A percentile compares a stretch with the other conserved stretches of the same genome.
These are phyloP conservation scores for Cetraspora pellucida DNA, from an alignment of 192 early-diverging fungal genomes.

Conservation along the genomic window DNA sequence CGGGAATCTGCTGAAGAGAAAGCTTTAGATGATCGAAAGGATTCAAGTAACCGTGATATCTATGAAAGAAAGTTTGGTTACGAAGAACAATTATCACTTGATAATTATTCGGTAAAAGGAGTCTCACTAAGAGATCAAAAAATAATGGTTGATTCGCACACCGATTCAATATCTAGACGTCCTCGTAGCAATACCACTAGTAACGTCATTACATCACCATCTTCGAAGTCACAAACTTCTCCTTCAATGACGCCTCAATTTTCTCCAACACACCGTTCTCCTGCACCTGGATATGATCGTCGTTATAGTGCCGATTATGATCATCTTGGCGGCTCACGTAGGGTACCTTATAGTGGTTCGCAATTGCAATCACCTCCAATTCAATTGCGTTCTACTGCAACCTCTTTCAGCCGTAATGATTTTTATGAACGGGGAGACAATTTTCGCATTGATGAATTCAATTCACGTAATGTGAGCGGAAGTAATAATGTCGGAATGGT, in stretches of 20 bases:
- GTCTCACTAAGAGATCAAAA: not conserved
- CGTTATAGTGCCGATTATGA: conserved; percentile 26
- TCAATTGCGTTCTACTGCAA: not conserved
- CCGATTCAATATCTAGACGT: too few relatives aligned
- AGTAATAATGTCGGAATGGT: not conserved
- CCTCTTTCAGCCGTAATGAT: conserved; percentile 9
- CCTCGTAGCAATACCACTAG: not conserved
- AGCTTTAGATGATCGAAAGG: not conserved
- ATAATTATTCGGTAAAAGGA: not conserved
- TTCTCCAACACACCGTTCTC: not conserved
- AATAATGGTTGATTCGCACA: too few relatives aligned
- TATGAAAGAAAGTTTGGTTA: not conserved
- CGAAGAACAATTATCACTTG: too few relatives aligned
- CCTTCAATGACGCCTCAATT: not conserved
- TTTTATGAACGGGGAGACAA: conserved; percentile 10
- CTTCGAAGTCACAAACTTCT: not conserved
- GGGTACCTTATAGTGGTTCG: conserved; percentile 1
- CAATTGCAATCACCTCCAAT: not conserved
- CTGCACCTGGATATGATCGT: conserved; percentile 14
- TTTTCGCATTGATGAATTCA: conserved; percentile 20
- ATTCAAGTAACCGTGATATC: not conserved
- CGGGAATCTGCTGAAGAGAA: not conserved
- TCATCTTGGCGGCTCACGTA: not conserved
- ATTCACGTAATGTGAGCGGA: not conserved
- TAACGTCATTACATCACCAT: not conserved